phyloP scores from a whole-genome alignment of 139 green algal genomes.

The Cymbomonas tetramitiformis region DNA sequence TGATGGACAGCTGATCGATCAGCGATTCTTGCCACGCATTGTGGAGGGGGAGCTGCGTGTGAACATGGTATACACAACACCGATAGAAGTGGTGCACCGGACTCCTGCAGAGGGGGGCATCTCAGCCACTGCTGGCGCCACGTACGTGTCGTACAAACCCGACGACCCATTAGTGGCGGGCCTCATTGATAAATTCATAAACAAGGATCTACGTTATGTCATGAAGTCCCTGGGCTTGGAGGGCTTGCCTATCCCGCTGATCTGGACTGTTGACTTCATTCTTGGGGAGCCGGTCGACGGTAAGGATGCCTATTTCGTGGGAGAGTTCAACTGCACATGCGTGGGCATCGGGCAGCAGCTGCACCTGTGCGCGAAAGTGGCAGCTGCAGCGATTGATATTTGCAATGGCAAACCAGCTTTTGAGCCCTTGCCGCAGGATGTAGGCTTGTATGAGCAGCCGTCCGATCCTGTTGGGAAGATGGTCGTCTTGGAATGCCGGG shows the following conservation, averaged over 20 bases:
- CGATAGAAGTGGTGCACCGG: slow-evolving; percentile 30
- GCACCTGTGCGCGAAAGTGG: no score
- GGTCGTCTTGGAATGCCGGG: no score
- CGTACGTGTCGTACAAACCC: slow-evolving; percentile 22
- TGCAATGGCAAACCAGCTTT: no score
- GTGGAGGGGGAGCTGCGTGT: slow-evolving; percentile 28
- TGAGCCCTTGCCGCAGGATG: no score
- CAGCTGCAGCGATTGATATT: no score
- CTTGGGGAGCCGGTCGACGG: slow-evolving; percentile 23
- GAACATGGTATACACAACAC: slow-evolving; percentile 26
- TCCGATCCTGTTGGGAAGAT: no score
- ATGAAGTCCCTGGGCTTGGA: slow-evolving; percentile 19
- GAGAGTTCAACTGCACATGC: slow-evolving; percentile 29
- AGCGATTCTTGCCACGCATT: slow-evolving; percentile 28
- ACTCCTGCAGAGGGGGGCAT: slow-evolving; percentile 26
- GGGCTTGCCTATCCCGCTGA: slow-evolving; percentile 20
- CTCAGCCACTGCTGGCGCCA: slow-evolving; percentile 24
- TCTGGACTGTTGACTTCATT: slow-evolving; percentile 30
- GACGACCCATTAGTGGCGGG: slow-evolving; percentile 18
- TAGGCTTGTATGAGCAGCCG: no score
- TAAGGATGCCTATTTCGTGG: slow-evolving; percentile 22
- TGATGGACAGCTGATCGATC: slow-evolving; percentile 21
- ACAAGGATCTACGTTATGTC: slow-evolving; percentile 17
- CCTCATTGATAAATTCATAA: slow-evolving; percentile 24
- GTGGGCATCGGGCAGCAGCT: slow-evolving; percentile 27